Evolutionary conservation across 345 rosid genomes (phyloP), one percentile per base, ranked within the genome.

Genomic region (Citrus hindsii): DNA sequence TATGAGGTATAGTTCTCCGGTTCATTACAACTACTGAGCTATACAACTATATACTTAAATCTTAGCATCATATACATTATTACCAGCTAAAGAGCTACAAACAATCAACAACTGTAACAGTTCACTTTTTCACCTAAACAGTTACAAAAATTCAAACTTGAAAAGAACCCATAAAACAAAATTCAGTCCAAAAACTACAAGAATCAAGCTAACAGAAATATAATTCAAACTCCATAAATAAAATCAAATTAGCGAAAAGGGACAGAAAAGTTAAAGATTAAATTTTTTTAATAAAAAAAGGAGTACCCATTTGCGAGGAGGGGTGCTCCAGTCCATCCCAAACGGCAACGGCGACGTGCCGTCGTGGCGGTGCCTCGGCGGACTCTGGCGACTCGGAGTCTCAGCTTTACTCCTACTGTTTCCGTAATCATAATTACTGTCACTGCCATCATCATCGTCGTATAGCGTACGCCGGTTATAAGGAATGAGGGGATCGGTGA

Each of bases 261-360:
- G 35, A 0, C 27, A 40, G 2, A 32, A 60, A 61, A 24, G 10
- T 32, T 37, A 27, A 28, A 68, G 16, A 13, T 46, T 46, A 46
- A 42, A 13, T 12, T 46, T 46, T 12, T 46, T 46, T 53, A 51
- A 51, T 51, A 53, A 53, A 53, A 53, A 18, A 8, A 53, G 5
- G 22, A 18, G 67, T 78, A 96, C 98, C 93, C 92, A 94, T 73
- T 84, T 87, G 65, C 88, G 88, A 82, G 97, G 97, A 88, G 97
- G 92, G 76, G 86, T 86, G 73, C 95, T 89, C 99, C 98, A 94
- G 79, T 96, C 99, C 98, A 96, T 94, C 63, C 99, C 98, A 35
- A 92, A 74, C 67, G 98, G 99, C 68, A 96, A 76, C 53, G 99
- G 98, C 73, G 98, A 94, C 42, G 75, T 88, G 63, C 98, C 97